Evolutionary conservation across 2,329 filamentous ascomycete genomes (phyloP), one percentile per base, ranked within the genome.

Genomic region (Bipolaris cookei): DNA sequence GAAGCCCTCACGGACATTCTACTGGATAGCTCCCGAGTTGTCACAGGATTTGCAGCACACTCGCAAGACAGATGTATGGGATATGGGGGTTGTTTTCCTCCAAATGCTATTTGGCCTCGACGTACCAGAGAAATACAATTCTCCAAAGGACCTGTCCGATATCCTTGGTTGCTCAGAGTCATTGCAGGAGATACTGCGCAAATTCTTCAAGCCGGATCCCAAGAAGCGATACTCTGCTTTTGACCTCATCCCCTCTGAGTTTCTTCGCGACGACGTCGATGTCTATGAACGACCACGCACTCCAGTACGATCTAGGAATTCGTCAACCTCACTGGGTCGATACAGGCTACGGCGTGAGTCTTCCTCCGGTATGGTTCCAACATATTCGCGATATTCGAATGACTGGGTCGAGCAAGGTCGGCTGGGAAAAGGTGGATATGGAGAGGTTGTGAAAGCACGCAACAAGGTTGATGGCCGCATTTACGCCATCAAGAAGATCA

Each of bases 401-500:
- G 95, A 98, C 67, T 99, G 96, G 77, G 88, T 93, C 16, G 93
- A 98, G 77, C 88, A 95, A 70, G 92, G 91, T 13, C 86, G 90
- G 4, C 82, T 99, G 11, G 95, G 95, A 3, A 96, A 94, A 74
- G 95, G 95, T 41, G 95, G 94, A 0, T 99, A 97, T 77, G 95
- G 95, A 4, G 92, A 97, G 77, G 95, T 99, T 20, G 92, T 98
- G 53, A 96, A 97, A 75, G 94, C 94, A 2, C 86, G 94, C 30
- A 96, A 97, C 76, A 97, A 95, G 78, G 86, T 97, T 3, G 95
- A 98, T 73, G 91, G 91, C 0, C 90, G 93, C 56, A 89, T 96
- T 41, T 99, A 98, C 77, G 95, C 95, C 16, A 91, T 99, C 73
- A 99, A 99, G 76, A 97, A 98, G 74, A 95, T 99, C 60, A 91